These are phyloP conservation scores for Dinochytrium kinnereticum DNA, from an alignment of 371 early-diverging fungal species.

Conservation along the genomic window DNA sequence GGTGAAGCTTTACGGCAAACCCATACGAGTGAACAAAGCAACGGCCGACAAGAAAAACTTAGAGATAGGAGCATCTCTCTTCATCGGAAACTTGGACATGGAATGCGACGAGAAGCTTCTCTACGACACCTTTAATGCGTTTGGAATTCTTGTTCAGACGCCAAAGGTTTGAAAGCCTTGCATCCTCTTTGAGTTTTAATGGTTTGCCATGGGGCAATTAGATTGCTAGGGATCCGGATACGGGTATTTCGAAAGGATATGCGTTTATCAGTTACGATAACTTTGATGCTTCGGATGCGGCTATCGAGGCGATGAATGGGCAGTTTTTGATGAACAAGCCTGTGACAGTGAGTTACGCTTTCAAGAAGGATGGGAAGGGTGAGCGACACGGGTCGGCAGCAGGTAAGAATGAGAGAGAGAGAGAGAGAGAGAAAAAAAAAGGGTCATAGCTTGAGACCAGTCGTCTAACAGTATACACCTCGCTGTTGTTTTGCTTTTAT, in stretches of 20 bases:
- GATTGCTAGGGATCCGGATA: constrained; percentile 88
- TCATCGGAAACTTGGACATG: constrained; percentile 95
- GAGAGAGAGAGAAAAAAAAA: too few relatives aligned
- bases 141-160: constrained; percentile 87
- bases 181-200: not conserved
- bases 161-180: constrained; percentile 76
- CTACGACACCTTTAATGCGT: constrained; percentile 95
- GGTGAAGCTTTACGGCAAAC: constrained; percentile 93
- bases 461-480: too few relatives aligned
- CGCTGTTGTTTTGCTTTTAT: too few relatives aligned
- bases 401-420: too few relatives aligned
- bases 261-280: constrained; percentile 93
- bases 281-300: constrained; percentile 95
- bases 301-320: constrained; percentile 97
- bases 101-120: constrained; percentile 93
- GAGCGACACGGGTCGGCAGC: constrained; percentile 97
- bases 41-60: constrained; percentile 87
- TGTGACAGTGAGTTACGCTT: constrained; percentile 90
- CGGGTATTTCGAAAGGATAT: constrained; percentile 89
- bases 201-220: constrained; percentile 22
- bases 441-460: too few relatives aligned
- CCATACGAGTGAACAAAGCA: constrained; percentile 95
- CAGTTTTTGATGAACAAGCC: constrained; percentile 94
- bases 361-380: constrained; percentile 98
- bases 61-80: constrained; percentile 96